Evolutionary conservation across 2,329 filamentous ascomycete species (phyloP), one percentile per base, ranked within the genome.

Genomic region (Epichloe uncinata): DNA sequence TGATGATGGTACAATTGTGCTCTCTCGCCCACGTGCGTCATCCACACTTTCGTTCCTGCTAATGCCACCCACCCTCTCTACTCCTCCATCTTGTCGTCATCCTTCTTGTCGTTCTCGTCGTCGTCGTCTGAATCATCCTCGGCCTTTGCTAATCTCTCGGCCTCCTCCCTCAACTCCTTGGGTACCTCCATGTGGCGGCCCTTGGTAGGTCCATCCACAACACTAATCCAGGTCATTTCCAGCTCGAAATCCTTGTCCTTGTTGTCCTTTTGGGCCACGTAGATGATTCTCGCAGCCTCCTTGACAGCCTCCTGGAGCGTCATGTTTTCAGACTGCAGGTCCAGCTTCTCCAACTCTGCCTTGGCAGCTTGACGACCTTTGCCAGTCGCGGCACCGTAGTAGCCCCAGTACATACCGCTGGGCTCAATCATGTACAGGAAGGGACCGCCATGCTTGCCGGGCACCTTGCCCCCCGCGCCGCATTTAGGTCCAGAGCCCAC

Each of bases 221-320:
- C 80, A 69, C 89, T 96, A 67, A 97, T 87, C 93, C 93, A 98
- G 52, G 87, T 95, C 89, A 98, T 94, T 74, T 98, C 93, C 53
- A 98, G 76, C 80, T 98, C 93, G 63, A 97, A 98, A 57, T 97
- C 93, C 77, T 98, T 98, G 72, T 97, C 93, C 74, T 97, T 97
- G 77, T 91, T 97, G 69, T 98, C 93, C 68, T 96, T 93, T 66
- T 98, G 93, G 45, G 91, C 90, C 53, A 95, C 81, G 67, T 96
- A 94, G 70, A 98, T 97, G 70, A 98, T 98, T 54, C 89, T 77
- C 50, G 93, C 93, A 35, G 93, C 93, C 74, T 97, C 87, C 76
- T 95, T 96, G 63, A 98, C 87, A 47, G 85, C 93, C 63, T 97
- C 83, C 63, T 85, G 74, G 52, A 98, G 74, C 54, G 84, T 86